Evolutionary conservation across 768 basidiomycete species (phyloP).

Genomic region (Collybia sp.): DNA sequence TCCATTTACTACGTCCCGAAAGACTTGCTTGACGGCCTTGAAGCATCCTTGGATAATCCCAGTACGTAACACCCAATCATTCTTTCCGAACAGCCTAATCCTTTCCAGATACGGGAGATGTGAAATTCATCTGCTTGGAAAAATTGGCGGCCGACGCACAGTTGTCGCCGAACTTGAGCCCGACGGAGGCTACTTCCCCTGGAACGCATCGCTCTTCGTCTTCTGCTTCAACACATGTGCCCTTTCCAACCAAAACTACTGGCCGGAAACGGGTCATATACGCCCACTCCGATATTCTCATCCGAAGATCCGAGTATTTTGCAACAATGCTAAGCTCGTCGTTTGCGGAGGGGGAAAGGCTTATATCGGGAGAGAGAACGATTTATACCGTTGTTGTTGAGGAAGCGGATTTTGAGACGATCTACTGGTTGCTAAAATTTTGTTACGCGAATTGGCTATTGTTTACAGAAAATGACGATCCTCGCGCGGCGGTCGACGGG

Average conservation of each 20-base stretch:
- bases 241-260: conserved; percentile 37
- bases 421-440: conserved; percentile 77
- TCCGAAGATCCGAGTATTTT: conserved; percentile 73
- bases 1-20: conserved; percentile 60
- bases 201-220: conserved; percentile 32
- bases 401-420: conserved; percentile 73
- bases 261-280: conserved; percentile 74
- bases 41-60: conserved; percentile 67
- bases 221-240: conserved; percentile 36
- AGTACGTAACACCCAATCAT: conserved; percentile 34
- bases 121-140: conserved; percentile 73
- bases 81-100: not conserved
- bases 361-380: conserved; percentile 45
- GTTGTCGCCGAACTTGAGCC: conserved; percentile 17
- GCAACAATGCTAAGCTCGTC: conserved; percentile 68
- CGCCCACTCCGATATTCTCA: conserved; percentile 76
- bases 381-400: conserved; percentile 66
- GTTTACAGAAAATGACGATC: conserved; percentile 68
- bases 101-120: conserved; percentile 63
- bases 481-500: conserved; percentile 61
- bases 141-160: conserved; percentile 23
- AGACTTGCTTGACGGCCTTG: conserved; percentile 64
- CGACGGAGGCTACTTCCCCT: conserved; percentile 23
- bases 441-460: conserved; percentile 73
- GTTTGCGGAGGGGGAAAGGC: conserved; percentile 53